These are phyloP conservation scores for Galerina marginata DNA, from an alignment of 768 basidiomycete species.

Conservation along the genomic window DNA sequence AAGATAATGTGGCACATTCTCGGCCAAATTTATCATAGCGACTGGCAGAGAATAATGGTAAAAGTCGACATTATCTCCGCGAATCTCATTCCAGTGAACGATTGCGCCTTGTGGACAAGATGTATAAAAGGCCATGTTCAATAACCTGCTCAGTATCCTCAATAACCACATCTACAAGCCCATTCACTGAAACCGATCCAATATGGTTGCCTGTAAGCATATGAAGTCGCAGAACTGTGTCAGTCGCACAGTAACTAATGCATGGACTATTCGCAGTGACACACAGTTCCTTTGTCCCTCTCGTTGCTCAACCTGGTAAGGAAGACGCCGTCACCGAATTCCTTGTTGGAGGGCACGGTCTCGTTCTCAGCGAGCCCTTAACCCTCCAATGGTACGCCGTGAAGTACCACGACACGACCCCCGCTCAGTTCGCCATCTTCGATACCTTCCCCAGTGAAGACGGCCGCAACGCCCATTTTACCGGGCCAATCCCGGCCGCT, in stretches of 20 bases:
- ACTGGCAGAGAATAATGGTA: no score
- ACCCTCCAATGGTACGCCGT: conserved; percentile 46
- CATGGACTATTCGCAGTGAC: background rate
- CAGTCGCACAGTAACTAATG: background rate
- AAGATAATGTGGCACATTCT: background rate
- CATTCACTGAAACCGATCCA: background rate
- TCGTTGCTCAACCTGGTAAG: conserved; percentile 16
- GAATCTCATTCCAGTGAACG: no score
- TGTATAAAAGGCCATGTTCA: no score
- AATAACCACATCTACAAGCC: no score
- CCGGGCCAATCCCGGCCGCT: conserved; percentile 40
- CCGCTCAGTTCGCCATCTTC: conserved; percentile 40
- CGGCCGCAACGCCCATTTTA: conserved; percentile 40
- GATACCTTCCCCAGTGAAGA: conserved; percentile 42
- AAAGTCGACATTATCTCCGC: no score
- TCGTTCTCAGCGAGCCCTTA: conserved; percentile 38
- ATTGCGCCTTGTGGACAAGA: no score
- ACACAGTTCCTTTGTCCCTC: conserved; percentile 13
- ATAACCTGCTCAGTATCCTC: no score
- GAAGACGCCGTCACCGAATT: conserved; percentile 32
- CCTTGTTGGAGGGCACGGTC: conserved; percentile 31
- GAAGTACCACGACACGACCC: conserved; percentile 28
- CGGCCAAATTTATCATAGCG: no score
- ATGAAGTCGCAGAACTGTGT: no score
- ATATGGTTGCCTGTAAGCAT: background rate